Percentiles rank a stretch among this genome's conserved stretches.
phyloP scores from a whole-genome alignment of 306 rosid genomes.

The Morella rubra region DNA sequence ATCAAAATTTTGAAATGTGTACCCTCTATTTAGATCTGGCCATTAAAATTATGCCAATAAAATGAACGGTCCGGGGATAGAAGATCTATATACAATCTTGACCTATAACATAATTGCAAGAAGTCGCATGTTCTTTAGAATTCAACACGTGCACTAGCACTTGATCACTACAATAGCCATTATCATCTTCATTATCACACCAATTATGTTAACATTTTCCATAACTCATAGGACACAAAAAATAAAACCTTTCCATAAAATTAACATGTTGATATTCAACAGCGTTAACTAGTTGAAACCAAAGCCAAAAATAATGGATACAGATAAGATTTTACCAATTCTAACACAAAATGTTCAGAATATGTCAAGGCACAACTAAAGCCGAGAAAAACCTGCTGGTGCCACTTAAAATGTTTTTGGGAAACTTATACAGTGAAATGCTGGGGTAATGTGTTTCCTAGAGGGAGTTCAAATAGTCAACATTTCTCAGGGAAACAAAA shows the following conservation, averaged over 20 bases:
- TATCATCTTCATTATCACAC: background rate
- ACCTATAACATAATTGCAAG: background rate
- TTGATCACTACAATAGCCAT: background rate
- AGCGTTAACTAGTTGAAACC: background rate
- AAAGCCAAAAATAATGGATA: background rate
- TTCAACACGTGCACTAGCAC: background rate
- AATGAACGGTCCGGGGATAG: background rate
- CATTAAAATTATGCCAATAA: too few species aligned
- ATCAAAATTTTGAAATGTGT: too few species aligned
- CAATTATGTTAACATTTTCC: too few species aligned
- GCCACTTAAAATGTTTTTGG: background rate
- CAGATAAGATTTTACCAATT: background rate
- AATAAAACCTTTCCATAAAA: too few species aligned
- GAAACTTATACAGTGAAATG: background rate
- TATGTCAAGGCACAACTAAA: background rate
- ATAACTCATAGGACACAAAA: too few species aligned
- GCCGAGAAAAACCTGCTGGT: background rate
- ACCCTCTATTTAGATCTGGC: too few species aligned
- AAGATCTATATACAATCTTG: background rate
- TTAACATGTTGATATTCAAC: background rate
- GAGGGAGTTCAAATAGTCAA: background rate
- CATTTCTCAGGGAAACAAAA: conserved; percentile 3
- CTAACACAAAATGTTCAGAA: background rate
- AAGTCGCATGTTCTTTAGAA: background rate
- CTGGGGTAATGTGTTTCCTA: background rate